Evolutionary conservation across 1,139 yeast species (phyloP).

Genomic region (Hemisphaericaspora xylanilytica): DNA sequence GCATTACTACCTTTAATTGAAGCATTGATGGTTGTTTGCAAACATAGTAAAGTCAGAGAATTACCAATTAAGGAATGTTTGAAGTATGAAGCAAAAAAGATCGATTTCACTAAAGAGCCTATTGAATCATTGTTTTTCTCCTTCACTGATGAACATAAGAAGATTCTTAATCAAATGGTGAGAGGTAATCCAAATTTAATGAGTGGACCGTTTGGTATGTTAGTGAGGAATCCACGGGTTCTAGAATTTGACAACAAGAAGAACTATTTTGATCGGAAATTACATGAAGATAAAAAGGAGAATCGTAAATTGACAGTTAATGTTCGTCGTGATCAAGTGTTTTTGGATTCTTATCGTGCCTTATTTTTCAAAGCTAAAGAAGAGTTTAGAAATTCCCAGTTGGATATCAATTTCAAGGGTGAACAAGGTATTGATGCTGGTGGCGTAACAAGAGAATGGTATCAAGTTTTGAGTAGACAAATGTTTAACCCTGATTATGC

Average conservation of each 20-base stretch:
- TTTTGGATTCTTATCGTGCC: conserved; percentile 84
- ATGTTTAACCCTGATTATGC: conserved; percentile 98
- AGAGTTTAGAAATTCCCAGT: conserved; percentile 69
- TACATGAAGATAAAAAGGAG: conserved; percentile 49
- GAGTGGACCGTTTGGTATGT: conserved; percentile 94
- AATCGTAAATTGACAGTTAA: conserved; percentile 56
- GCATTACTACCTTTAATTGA: conserved; percentile 85
- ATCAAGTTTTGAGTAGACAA: conserved; percentile 87
- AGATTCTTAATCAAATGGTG: conserved; percentile 88
- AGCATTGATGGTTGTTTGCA: conserved; percentile 92
- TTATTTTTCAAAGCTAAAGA: conserved; percentile 77
- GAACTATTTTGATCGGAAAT: conserved; percentile 74
- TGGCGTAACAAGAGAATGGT: conserved; percentile 98
- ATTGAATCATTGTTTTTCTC: conserved; percentile 78
- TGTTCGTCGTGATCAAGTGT: conserved; percentile 87
- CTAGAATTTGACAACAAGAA: conserved; percentile 94
- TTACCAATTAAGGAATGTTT: conserved; percentile 54
- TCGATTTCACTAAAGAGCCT: conserved; percentile 72
- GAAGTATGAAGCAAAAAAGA: conserved; percentile 56
- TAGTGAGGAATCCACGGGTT: conserved; percentile 85
- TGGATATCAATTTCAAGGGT: conserved; percentile 82
- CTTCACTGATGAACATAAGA: conserved; percentile 88
- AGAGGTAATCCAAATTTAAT: conserved; percentile 86
- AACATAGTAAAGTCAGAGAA: conserved; percentile 74
- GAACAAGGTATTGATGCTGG: conserved; percentile 99